These are phyloP conservation scores for Chlorella sorokiniana DNA, from an alignment of 139 green algal species.

Conservation along the genomic window DNA sequence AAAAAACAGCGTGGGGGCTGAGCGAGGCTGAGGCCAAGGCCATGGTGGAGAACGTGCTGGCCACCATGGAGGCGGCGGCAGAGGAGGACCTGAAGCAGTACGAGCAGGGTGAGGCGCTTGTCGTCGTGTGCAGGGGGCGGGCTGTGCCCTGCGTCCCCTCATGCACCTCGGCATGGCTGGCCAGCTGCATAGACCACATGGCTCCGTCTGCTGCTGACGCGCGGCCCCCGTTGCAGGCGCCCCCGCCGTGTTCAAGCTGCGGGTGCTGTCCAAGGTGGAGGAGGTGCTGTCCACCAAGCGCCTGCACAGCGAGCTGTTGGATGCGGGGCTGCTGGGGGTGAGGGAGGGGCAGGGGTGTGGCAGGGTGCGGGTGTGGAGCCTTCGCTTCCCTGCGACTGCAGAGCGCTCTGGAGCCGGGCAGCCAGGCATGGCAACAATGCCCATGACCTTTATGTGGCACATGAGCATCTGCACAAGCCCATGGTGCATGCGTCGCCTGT, in stretches of 20 bases:
- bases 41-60: too few relatives aligned
- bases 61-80: too few relatives aligned
- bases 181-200: background rate
- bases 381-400: too few relatives aligned
- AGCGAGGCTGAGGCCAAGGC: too few relatives aligned
- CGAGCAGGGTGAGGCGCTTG: too few relatives aligned
- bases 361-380: background rate
- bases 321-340: slow-evolving; percentile 59
- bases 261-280: slow-evolving; percentile 57
- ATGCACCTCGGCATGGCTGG: background rate
- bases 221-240: background rate
- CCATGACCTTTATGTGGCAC: too few relatives aligned
- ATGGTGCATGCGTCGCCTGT: background rate
- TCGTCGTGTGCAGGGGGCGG: too few relatives aligned
- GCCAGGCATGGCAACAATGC: too few relatives aligned
- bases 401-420: background rate
- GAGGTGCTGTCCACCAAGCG: slow-evolving; percentile 57
- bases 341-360: background rate
- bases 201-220: background rate
- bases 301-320: slow-evolving; percentile 66
- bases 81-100: too few relatives aligned
- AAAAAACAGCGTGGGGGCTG: too few relatives aligned
- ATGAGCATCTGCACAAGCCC: too few relatives aligned
- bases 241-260: slow-evolving; percentile 70
- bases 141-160: slow-evolving; percentile 18